Percentiles rank a stretch among this genome's conserved stretches.
Conservation (phyloP, 495 filamentous ascomycete species). For the Hypoxylon perforatum region DNA sequence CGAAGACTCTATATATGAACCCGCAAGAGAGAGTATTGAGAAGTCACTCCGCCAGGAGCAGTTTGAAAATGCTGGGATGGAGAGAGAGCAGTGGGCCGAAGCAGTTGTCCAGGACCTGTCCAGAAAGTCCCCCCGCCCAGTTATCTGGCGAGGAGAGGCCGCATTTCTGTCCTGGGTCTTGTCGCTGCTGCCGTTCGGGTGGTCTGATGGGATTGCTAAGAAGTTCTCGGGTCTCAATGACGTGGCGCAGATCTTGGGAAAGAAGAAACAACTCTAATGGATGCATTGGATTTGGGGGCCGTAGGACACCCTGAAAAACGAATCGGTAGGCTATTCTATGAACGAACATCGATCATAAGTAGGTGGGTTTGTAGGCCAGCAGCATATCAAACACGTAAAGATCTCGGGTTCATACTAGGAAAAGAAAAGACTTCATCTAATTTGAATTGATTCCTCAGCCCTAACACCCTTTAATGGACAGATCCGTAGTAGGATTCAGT, state of each 20-base stretch:
- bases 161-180: neutral
- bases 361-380: no score
- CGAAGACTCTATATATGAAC: conserved; percentile 12
- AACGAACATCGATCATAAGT: no score
- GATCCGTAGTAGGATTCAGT: no score
- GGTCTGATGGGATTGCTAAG: neutral
- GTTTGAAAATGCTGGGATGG: neutral
- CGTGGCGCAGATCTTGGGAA: neutral
- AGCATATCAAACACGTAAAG: no score
- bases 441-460: no score
- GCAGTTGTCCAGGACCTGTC: neutral
- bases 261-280: no score
- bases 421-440: no score
- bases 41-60: neutral
- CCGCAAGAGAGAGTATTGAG: conserved; percentile 27
- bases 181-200: neutral
- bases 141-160: neutral
- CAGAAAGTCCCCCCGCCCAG: neutral
- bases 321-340: no score
- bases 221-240: neutral
- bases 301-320: no score
- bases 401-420: no score
- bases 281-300: no score
- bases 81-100: neutral
- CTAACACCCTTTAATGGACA: no score